Conservation (phyloP, 139 green algal species). For the Picochlorum sp. region DNA sequence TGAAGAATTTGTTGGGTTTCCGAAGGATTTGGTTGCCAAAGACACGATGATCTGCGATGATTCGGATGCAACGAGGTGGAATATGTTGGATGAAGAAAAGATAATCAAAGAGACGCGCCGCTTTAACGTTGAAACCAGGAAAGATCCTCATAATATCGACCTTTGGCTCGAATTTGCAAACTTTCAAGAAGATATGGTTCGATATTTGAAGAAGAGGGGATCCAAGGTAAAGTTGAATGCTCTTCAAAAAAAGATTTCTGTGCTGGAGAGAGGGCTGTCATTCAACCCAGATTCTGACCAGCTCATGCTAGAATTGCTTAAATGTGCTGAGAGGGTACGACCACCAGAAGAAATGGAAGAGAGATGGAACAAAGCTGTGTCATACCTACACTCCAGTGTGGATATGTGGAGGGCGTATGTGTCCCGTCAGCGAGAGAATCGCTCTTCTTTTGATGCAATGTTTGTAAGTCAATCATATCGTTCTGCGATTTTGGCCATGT, state of each 20-base stretch:
- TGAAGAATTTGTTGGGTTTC: too few species aligned
- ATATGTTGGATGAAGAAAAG: too few species aligned
- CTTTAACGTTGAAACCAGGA: constrained; percentile 54
- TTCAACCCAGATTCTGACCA: constrained; percentile 45
- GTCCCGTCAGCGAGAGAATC: background rate
- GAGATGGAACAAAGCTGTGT: constrained; percentile 42
- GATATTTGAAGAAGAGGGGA: constrained; percentile 4
- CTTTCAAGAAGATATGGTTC: constrained; percentile 52
- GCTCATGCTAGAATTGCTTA: constrained; percentile 60
- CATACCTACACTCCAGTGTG: constrained; percentile 19
- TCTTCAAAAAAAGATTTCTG: constrained; percentile 66
- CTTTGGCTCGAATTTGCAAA: constrained; percentile 75
- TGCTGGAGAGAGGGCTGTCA: constrained; percentile 51
- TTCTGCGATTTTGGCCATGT: background rate
- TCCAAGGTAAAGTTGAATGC: constrained; percentile 19
- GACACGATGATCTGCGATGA: too few species aligned
- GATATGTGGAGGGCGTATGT: constrained; percentile 57
- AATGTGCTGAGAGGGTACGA: constrained; percentile 13
- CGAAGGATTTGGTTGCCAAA: too few species aligned
- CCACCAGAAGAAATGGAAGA: constrained; percentile 8
- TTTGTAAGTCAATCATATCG: background rate
- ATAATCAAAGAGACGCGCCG: constrained; percentile 41
- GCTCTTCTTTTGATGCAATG: background rate
- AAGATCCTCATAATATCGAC: constrained; percentile 45
- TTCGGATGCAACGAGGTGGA: too few species aligned